phyloP scores from a whole-genome alignment of 2,329 filamentous ascomycete genomes.

The Coniochaeta pulveracea region DNA sequence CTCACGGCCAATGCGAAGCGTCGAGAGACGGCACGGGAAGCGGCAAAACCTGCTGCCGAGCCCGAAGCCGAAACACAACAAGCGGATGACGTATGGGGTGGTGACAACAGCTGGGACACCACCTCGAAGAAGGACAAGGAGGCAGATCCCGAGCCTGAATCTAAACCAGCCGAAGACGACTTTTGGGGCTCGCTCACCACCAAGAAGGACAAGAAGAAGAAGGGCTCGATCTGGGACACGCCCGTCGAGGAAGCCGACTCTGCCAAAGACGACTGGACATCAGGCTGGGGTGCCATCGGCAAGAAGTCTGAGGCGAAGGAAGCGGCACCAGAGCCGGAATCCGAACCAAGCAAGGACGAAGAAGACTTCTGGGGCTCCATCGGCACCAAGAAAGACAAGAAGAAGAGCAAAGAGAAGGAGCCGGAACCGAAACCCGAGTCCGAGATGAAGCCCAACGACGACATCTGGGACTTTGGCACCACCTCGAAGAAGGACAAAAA shows the following conservation, averaged over 20 bases:
- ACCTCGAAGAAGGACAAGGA: constrained; percentile 23
- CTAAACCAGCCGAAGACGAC: constrained; percentile 17
- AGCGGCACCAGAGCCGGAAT: constrained; percentile 18
- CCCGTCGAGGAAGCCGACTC: constrained; percentile 26
- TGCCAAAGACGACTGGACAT: constrained; percentile 5
- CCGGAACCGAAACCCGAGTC: constrained; percentile 23
- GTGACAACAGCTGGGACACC: constrained; percentile 13
- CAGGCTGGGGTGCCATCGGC: constrained; percentile 1
- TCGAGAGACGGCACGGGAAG: constrained; percentile 19
- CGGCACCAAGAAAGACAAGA: constrained; percentile 23
- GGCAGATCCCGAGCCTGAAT: constrained; percentile 15
- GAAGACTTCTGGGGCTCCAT: constrained; percentile 14
- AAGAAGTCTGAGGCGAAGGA: too few relatives aligned
- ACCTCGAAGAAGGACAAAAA: constrained; percentile 22
- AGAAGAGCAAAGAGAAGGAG: constrained; percentile 14
- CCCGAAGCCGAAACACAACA: constrained; percentile 18
- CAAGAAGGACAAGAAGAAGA: constrained; percentile 16
- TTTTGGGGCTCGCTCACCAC: constrained; percentile 19
- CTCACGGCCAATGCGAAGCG: constrained; percentile 22
- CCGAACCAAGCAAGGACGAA: constrained; percentile 19
- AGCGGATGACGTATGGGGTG: constrained; percentile 19
- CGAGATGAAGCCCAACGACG: constrained; percentile 20
- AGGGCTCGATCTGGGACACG: constrained; percentile 13
- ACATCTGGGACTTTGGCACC: constrained; percentile 16
- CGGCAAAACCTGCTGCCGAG: constrained; percentile 5